Conservation (phyloP, 129 eudicot species). For the Lactuca sativa region DNA sequence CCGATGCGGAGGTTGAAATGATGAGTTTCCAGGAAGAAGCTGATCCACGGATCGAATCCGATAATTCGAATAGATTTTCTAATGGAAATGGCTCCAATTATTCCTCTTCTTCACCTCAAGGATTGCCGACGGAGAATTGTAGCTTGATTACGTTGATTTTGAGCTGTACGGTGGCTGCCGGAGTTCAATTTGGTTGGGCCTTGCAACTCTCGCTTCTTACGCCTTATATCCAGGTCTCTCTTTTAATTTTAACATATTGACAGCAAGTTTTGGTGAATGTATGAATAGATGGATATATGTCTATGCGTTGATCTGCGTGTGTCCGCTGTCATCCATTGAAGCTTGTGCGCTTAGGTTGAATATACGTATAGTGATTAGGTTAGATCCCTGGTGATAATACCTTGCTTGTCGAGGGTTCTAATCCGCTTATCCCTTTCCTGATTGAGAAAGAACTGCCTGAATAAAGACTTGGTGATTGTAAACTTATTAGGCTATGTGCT, state of each 20-base stretch:
- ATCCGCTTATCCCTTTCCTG: background rate
- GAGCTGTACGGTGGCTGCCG: conserved; percentile 91
- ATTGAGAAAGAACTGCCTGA: conserved; percentile 10
- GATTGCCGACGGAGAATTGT: conserved; percentile 26
- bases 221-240: conserved; percentile 79
- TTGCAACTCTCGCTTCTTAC: conserved; percentile 92
- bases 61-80: conserved; percentile 21
- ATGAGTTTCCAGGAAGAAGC: conserved; percentile 37
- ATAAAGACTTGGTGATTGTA: conserved; percentile 5
- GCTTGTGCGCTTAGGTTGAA: background rate
- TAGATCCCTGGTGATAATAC: conserved; percentile 2
- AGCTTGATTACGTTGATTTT: conserved; percentile 62
- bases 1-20: conserved; percentile 56
- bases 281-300: background rate
- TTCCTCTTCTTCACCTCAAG: conserved; percentile 24
- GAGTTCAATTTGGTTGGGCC: conserved; percentile 98
- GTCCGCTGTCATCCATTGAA: background rate
- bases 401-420: background rate
- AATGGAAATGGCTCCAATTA: conserved; percentile 32
- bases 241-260: background rate
- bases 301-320: background rate
- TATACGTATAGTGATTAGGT: background rate
- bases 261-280: background rate
- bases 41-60: conserved; percentile 13
- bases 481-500: conserved; percentile 1